Percentiles rank a stretch among this genome's conserved stretches.
These are phyloP conservation scores for Pestalotiopsis sp. DNA, from an alignment of 2,329 filamentous ascomycete genomes.

Conservation along the genomic window DNA sequence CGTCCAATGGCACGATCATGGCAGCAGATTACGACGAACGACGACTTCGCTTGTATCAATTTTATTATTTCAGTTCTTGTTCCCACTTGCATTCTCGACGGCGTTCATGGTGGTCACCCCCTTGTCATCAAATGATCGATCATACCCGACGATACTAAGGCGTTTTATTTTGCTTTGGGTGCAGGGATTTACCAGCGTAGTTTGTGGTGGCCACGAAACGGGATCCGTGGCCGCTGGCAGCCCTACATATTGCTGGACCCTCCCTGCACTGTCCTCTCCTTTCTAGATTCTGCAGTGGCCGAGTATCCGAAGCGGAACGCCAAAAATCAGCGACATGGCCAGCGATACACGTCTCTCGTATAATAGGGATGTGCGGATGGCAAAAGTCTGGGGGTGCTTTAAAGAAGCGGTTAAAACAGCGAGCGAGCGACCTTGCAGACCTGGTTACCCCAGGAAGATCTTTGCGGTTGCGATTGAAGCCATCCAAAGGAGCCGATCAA, in stretches of 20 bases:
- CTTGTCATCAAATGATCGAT: slow-evolving; percentile 32
- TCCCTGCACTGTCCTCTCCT: slow-evolving; percentile 30
- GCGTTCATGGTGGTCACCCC: slow-evolving; percentile 32
- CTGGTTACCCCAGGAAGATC: background rate
- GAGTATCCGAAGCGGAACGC: slow-evolving; percentile 14
- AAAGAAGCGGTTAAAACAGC: background rate
- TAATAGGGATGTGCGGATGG: background rate
- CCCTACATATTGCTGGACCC: slow-evolving; percentile 20
- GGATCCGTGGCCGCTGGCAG: slow-evolving; percentile 17
- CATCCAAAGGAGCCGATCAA: background rate
- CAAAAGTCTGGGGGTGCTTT: background rate
- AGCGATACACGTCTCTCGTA: background rate
- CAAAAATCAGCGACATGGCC: background rate
- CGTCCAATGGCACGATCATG: slow-evolving; percentile 14
- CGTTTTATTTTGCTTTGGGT: slow-evolving; percentile 28
- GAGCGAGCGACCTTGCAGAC: background rate
- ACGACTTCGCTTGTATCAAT: slow-evolving; percentile 30
- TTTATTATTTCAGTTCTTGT: slow-evolving; percentile 19
- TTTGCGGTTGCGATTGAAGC: background rate
- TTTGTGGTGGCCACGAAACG: slow-evolving; percentile 19
- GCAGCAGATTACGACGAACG: slow-evolving; percentile 32
- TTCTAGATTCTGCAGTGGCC: slow-evolving; percentile 20
- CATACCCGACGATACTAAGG: slow-evolving; percentile 29
- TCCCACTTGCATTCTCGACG: slow-evolving; percentile 32
- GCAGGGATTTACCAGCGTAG: slow-evolving; percentile 25